Evolutionary conservation across 495 filamentous ascomycete genomes (phyloP).

Genomic region (Diplogelasinospora grovesii): DNA sequence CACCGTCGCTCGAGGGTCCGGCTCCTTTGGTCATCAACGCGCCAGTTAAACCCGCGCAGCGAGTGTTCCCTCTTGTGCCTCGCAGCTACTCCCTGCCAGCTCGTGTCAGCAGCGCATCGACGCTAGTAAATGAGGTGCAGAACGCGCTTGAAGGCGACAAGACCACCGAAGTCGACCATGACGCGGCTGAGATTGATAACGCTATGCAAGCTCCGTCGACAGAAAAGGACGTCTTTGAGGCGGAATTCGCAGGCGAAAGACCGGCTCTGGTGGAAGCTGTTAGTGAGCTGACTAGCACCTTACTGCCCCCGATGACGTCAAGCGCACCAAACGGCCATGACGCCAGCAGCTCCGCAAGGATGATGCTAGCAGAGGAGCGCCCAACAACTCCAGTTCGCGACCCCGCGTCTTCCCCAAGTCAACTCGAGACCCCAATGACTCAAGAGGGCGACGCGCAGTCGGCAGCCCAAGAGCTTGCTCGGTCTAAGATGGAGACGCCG

Average conservation of each 20-base stretch:
- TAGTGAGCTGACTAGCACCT: not conserved
- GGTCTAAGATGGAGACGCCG: slow-evolving; percentile 21
- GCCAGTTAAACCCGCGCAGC: slow-evolving; percentile 9
- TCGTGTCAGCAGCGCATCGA: slow-evolving; percentile 16
- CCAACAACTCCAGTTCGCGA: not conserved
- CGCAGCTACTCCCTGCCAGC: slow-evolving; percentile 3
- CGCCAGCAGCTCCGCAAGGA: slow-evolving; percentile 4
- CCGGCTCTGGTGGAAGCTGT: too few relatives aligned
- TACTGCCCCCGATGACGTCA: slow-evolving; percentile 4
- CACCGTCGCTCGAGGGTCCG: not conserved
- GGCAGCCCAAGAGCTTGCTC: not conserved
- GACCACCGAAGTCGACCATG: too few relatives aligned
- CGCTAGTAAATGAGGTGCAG: slow-evolving; percentile 17
- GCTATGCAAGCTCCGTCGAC: too few relatives aligned
- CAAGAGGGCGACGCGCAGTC: not conserved
- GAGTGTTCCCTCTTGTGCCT: slow-evolving; percentile 15
- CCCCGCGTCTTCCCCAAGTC: not conserved
- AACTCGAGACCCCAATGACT: too few relatives aligned
- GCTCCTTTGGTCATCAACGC: not conserved
- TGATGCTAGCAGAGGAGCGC: not conserved
- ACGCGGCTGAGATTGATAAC: too few relatives aligned
- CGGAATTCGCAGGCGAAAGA: too few relatives aligned
- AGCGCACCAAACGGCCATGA: slow-evolving; percentile 1
- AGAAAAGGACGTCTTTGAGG: too few relatives aligned
- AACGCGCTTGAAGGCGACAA: not conserved